These are phyloP conservation scores for Aspergillus baeticus DNA, from an alignment of 495 filamentous ascomycete species.

Conservation along the genomic window DNA sequence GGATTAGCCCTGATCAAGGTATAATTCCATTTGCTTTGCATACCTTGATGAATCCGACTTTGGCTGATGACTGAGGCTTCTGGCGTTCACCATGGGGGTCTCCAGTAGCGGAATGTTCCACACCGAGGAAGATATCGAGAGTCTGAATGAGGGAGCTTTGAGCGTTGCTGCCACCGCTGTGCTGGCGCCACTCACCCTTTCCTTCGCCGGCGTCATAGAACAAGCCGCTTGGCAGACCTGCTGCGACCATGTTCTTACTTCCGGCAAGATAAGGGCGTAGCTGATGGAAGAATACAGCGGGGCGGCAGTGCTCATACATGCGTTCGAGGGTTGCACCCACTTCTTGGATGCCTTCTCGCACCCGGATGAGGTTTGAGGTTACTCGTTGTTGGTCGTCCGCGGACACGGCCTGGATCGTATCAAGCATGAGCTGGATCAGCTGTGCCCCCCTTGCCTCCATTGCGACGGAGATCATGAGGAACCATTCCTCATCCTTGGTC, in stretches of 20 bases:
- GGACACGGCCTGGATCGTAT: slow-evolving; percentile 71
- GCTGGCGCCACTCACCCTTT: slow-evolving; percentile 67
- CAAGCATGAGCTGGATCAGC: slow-evolving; percentile 79
- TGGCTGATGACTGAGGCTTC: slow-evolving; percentile 8
- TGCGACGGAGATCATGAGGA: slow-evolving; percentile 90
- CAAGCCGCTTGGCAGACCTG: slow-evolving; percentile 83
- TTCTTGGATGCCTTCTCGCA: slow-evolving; percentile 80
- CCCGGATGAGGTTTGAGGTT: slow-evolving; percentile 64
- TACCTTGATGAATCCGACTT: slow-evolving; percentile 35
- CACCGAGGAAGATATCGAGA: slow-evolving; percentile 83
- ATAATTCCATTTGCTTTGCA: background rate
- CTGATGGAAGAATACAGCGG: slow-evolving; percentile 84
- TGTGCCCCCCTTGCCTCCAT: slow-evolving; percentile 90
- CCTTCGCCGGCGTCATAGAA: slow-evolving; percentile 80
- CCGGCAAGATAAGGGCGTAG: slow-evolving; percentile 92
- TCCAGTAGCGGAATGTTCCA: slow-evolving; percentile 86
- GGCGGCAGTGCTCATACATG: slow-evolving; percentile 88
- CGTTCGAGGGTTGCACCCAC: slow-evolving; percentile 68
- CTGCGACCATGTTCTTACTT: slow-evolving; percentile 93
- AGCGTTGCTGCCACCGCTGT: slow-evolving; percentile 88
- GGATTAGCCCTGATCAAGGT: background rate
- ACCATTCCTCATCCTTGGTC: slow-evolving; percentile 95
- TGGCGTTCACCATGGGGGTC: slow-evolving; percentile 46
- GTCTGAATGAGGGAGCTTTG: slow-evolving; percentile 93
- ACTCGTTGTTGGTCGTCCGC: slow-evolving; percentile 64